Conservation (phyloP, 2,329 filamentous ascomycete genomes). For the Myriangium duriaei region DNA sequence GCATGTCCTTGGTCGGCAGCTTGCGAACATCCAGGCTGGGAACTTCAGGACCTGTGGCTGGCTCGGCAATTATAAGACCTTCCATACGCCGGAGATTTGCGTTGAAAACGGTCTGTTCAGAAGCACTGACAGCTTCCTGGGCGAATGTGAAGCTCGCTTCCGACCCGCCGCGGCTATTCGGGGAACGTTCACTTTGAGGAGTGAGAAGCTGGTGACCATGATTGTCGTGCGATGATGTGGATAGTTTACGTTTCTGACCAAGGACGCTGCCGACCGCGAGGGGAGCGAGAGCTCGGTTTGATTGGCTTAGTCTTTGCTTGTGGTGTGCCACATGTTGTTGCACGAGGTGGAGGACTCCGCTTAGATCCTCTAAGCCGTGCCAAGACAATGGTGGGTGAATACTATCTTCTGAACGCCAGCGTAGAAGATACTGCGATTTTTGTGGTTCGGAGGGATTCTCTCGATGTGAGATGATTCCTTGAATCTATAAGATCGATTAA, state of each 20-base stretch:
- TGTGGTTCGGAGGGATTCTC: neutral
- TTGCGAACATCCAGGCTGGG: constrained; percentile 20
- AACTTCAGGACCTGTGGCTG: constrained; percentile 14
- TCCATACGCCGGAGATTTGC: constrained; percentile 25
- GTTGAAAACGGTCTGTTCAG: constrained; percentile 26
- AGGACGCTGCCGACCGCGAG: neutral
- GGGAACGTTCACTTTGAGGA: constrained; percentile 5
- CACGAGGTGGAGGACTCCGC: constrained; percentile 26
- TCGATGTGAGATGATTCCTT: constrained; percentile 6
- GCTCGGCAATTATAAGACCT: constrained; percentile 23
- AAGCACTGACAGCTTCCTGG: neutral
- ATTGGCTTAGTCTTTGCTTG: neutral
- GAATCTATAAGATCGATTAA: constrained; percentile 3
- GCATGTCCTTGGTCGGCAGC: constrained; percentile 28
- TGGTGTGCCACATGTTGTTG: constrained; percentile 30
- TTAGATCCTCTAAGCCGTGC: constrained; percentile 31
- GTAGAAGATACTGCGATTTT: constrained; percentile 27
- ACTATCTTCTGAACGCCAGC: constrained; percentile 23
- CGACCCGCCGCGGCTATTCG: constrained; percentile 2
- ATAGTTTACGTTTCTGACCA: constrained; percentile 18
- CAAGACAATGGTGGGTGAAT: constrained; percentile 27
- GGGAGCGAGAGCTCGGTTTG: neutral
- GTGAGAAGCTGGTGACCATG: constrained; percentile 16
- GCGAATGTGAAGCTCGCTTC: neutral
- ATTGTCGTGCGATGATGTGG: constrained; percentile 9